A percentile compares a stretch with the other conserved stretches of the same genome.
These are phyloP conservation scores for Populus hybrid DNA, from an alignment of 441 rosid species.

Conservation along the genomic window DNA sequence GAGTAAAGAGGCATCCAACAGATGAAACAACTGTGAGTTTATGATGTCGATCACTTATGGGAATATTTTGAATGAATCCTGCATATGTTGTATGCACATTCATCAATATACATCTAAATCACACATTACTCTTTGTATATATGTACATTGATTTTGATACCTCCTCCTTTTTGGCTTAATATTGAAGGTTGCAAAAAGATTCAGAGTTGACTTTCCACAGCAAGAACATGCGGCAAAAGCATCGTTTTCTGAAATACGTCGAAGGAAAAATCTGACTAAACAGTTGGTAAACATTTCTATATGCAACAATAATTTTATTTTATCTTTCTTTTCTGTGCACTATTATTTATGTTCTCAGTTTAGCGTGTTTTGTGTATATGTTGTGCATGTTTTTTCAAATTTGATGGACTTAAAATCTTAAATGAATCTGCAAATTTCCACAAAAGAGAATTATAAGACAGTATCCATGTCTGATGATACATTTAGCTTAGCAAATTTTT, in stretches of 20 bases:
- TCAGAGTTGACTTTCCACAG: slow-evolving; percentile 32
- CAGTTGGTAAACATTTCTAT: slow-evolving; percentile 39
- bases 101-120: neutral
- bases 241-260: slow-evolving; percentile 31
- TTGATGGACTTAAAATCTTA: neutral
- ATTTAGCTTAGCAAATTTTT: neutral
- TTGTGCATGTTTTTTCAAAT: neutral
- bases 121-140: neutral
- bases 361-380: neutral
- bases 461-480: neutral
- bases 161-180: slow-evolving; percentile 9
- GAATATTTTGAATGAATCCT: neutral
- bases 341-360: neutral
- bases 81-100: neutral
- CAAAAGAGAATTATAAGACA: neutral
- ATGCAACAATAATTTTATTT: neutral
- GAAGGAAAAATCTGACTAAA: slow-evolving; percentile 34
- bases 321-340: neutral
- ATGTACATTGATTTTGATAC: slow-evolving; percentile 6
- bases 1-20: slow-evolving; percentile 28
- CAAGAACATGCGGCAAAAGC: slow-evolving; percentile 40
- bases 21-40: slow-evolving; percentile 53
- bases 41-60: slow-evolving; percentile 11
- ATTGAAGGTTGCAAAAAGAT: slow-evolving; percentile 47
- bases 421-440: neutral